Conservation (phyloP, 2,329 filamentous ascomycete genomes). For the Talaromyces sp. region DNA sequence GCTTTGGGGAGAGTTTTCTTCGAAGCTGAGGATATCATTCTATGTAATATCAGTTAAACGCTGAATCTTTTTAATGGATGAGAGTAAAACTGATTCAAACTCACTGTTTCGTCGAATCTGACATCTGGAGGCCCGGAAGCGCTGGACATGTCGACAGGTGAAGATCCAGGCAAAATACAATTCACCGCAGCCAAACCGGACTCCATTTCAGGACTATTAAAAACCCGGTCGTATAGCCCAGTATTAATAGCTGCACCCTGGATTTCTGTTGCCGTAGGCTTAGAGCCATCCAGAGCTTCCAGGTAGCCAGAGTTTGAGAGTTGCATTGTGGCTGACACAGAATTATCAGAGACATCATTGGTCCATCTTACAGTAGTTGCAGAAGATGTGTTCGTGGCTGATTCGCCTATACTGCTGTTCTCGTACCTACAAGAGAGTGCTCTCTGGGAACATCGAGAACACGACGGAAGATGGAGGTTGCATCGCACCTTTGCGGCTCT, state of each 20-base stretch:
- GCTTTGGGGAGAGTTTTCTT: background rate
- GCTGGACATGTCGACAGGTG: background rate
- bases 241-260: background rate
- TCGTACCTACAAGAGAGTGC: conserved; percentile 1
- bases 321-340: background rate
- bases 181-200: background rate
- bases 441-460: conserved; percentile 4
- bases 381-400: background rate
- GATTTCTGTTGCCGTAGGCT: background rate
- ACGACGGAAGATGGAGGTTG: background rate
- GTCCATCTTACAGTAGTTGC: background rate
- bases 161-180: background rate
- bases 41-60: background rate
- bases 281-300: background rate
- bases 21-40: background rate
- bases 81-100: too few relatives aligned
- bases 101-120: background rate
- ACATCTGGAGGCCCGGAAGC: background rate
- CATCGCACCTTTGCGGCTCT: conserved; percentile 5
- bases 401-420: background rate
- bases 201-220: background rate
- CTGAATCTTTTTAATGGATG: background rate
- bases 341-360: background rate
- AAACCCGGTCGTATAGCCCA: background rate
- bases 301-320: background rate